These are phyloP conservation scores for Apophysomyces trapeziformis DNA, from an alignment of 371 early-diverging fungal genomes.

Conservation along the genomic window DNA sequence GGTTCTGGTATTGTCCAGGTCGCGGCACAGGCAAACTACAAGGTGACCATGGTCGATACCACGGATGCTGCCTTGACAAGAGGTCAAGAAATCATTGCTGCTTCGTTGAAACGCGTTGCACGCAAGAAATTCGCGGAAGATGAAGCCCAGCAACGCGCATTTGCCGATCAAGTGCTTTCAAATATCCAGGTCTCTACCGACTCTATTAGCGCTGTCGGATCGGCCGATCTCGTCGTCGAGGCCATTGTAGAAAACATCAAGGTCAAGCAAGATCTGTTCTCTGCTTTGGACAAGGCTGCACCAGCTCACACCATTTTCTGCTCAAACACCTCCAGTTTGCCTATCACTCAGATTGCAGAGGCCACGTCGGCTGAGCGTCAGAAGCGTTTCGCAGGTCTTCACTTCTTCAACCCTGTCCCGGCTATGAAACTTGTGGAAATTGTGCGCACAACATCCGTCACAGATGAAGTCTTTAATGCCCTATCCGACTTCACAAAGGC, in stretches of 20 bases:
- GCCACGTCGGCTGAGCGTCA: slow-evolving; percentile 57
- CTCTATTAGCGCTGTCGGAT: slow-evolving; percentile 53
- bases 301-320: slow-evolving; percentile 80
- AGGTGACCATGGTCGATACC: slow-evolving; percentile 91
- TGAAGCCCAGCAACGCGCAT: slow-evolving; percentile 59
- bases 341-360: slow-evolving; percentile 82
- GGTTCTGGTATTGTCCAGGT: slow-evolving; percentile 97
- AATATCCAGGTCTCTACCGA: slow-evolving; percentile 72
- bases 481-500: slow-evolving; percentile 70
- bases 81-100: slow-evolving; percentile 78
- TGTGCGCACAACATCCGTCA: slow-evolving; percentile 73
- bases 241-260: slow-evolving; percentile 95
- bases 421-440: slow-evolving; percentile 98
- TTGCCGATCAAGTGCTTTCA: slow-evolving; percentile 66
- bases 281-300: slow-evolving; percentile 70
- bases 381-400: slow-evolving; percentile 84
- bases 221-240: slow-evolving; percentile 85
- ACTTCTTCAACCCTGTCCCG: slow-evolving; percentile 97
- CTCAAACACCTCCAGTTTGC: slow-evolving; percentile 92
- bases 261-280: slow-evolving; percentile 84
- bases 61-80: slow-evolving; percentile 72
- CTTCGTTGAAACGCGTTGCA: slow-evolving; percentile 84
- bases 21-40: slow-evolving; percentile 79
- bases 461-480: slow-evolving; percentile 60
- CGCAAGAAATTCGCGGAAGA: slow-evolving; percentile 87